Evolutionary conservation across 495 filamentous ascomycete genomes (phyloP).

Genomic region (Neurospora pannonica): DNA sequence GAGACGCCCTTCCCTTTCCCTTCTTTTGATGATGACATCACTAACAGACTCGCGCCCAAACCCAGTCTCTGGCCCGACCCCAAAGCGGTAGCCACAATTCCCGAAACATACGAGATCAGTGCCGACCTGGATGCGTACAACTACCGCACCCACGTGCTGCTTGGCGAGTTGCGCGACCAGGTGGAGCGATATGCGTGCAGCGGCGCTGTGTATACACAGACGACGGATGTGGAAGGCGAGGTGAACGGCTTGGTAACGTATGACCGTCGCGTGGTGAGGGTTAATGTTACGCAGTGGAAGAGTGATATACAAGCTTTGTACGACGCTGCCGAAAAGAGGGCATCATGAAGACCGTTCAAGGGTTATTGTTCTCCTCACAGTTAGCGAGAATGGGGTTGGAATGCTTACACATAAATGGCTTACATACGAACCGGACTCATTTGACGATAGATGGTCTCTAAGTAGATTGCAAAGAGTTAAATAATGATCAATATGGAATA

Average conservation of each 20-base stretch:
- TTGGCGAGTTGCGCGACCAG: constrained; percentile 50
- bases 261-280: constrained; percentile 47
- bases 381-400: neutral
- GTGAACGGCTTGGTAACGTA: constrained; percentile 62
- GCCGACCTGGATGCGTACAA: constrained; percentile 50
- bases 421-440: neutral
- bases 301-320: constrained; percentile 50
- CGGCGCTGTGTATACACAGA: constrained; percentile 55
- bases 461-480: neutral
- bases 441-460: neutral
- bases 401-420: neutral
- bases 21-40: neutral
- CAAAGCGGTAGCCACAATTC: constrained; percentile 45
- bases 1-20: neutral
- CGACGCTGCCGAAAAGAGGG: constrained; percentile 35
- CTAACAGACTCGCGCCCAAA: constrained; percentile 5
- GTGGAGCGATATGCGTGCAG: constrained; percentile 47
- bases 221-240: constrained; percentile 66
- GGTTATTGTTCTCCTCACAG: neutral
- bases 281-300: constrained; percentile 49
- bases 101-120: constrained; percentile 58
- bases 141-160: constrained; percentile 45
- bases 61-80: constrained; percentile 47
- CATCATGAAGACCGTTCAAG: neutral
- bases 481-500: neutral